These are phyloP conservation scores for Termitomyces titanicus DNA, from an alignment of 768 basidiomycete species.

Conservation along the genomic window DNA sequence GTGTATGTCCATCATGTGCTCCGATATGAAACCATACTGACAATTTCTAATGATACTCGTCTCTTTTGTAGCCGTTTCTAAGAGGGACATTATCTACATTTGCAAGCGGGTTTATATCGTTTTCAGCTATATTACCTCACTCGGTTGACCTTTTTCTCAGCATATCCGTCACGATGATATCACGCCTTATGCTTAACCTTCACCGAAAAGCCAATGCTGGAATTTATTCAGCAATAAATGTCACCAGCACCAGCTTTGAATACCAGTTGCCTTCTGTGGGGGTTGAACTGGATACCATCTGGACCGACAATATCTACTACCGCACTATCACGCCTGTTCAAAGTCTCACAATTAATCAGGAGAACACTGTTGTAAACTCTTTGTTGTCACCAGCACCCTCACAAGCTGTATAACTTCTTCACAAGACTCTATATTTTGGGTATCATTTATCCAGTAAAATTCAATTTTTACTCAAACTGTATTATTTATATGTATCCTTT, in stretches of 20 bases:
- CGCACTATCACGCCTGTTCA: background rate
- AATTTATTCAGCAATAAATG: slow-evolving; percentile 20
- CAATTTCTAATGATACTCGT: background rate
- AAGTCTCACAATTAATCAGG: background rate
- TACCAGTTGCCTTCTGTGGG: slow-evolving; percentile 3
- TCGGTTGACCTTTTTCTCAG: slow-evolving; percentile 21
- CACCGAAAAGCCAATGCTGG: slow-evolving; percentile 36
- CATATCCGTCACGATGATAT: slow-evolving; percentile 49
- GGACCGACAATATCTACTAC: slow-evolving; percentile 12
- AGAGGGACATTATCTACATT: slow-evolving; percentile 46
- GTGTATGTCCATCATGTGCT: slow-evolving; percentile 14
- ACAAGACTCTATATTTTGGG: background rate
- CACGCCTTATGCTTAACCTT: slow-evolving; percentile 54
- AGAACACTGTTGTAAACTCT: background rate
- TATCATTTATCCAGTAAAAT: background rate
- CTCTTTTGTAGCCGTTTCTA: slow-evolving; percentile 33
- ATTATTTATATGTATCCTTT: background rate
- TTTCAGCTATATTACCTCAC: background rate
- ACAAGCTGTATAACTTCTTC: background rate
- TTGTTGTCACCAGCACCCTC: background rate
- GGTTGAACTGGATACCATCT: slow-evolving; percentile 26
- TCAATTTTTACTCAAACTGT: background rate
- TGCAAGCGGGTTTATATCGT: slow-evolving; percentile 38
- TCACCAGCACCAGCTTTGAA: slow-evolving; percentile 20
- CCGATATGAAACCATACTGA: background rate